phyloP scores from a whole-genome alignment of 2,329 filamentous ascomycete species.

The Fusarium multiceps region DNA sequence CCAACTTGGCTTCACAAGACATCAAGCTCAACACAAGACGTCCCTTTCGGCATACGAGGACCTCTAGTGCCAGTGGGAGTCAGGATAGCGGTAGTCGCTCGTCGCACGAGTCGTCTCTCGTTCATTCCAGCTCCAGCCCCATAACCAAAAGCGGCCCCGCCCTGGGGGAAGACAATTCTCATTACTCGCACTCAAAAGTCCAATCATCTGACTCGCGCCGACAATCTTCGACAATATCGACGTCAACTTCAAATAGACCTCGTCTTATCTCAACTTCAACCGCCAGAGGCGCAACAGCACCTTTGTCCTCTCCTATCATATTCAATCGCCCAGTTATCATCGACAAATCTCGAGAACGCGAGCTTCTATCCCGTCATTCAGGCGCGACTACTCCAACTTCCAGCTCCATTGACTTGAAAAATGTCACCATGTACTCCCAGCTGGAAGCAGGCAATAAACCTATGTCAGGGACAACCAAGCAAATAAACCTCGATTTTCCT shows the following conservation, averaged over 20 bases:
- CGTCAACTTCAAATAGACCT: slow-evolving; percentile 33
- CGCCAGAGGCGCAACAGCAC: neutral
- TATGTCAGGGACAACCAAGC: slow-evolving; percentile 45
- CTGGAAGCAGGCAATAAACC: slow-evolving; percentile 48
- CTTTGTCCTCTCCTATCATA: slow-evolving; percentile 34
- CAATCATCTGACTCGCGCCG: slow-evolving; percentile 44
- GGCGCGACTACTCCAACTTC: slow-evolving; percentile 20
- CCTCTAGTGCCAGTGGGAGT: slow-evolving; percentile 45
- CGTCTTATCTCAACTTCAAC: slow-evolving; percentile 22
- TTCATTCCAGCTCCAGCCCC: slow-evolving; percentile 42
- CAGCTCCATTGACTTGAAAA: slow-evolving; percentile 48
- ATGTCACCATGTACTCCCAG: slow-evolving; percentile 53
- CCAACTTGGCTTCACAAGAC: slow-evolving; percentile 38
- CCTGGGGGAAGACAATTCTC: slow-evolving; percentile 38
- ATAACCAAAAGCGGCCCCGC: slow-evolving; percentile 44
- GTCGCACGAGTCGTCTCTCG: slow-evolving; percentile 45
- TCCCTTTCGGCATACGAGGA: slow-evolving; percentile 40
- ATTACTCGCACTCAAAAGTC: slow-evolving; percentile 34
- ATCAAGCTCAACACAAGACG: slow-evolving; percentile 28
- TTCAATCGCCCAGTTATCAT: slow-evolving; percentile 36
- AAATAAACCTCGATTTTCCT: slow-evolving; percentile 51
- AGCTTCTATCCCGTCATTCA: slow-evolving; percentile 40
- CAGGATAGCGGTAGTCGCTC: slow-evolving; percentile 45
- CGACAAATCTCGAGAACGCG: slow-evolving; percentile 38
- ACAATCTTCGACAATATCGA: slow-evolving; percentile 28